phyloP scores from a whole-genome alignment of 1,284 basidiomycete genomes.

The Papiliotrema terrestris region DNA sequence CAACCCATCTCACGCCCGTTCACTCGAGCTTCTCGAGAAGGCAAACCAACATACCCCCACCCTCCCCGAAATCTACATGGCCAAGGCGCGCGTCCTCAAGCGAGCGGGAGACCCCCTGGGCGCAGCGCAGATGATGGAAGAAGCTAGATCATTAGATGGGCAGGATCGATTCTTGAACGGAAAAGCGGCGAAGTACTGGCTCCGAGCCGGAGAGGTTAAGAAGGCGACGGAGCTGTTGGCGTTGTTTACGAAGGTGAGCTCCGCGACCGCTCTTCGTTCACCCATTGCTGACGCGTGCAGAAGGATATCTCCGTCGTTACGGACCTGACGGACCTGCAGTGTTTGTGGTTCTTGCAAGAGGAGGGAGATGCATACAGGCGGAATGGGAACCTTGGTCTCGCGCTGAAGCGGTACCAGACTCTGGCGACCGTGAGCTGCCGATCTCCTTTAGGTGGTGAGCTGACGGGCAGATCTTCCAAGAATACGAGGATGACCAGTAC shows the following conservation, averaged over 20 bases:
- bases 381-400: slow-evolving; percentile 67
- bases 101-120: slow-evolving; percentile 74
- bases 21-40: slow-evolving; percentile 64
- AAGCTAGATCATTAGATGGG: slow-evolving; percentile 80
- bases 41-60: slow-evolving; percentile 86
- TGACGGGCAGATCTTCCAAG: slow-evolving; percentile 67
- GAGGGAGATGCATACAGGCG: slow-evolving; percentile 70
- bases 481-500: slow-evolving; percentile 92
- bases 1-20: slow-evolving; percentile 50
- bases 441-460: neutral
- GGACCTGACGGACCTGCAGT: slow-evolving; percentile 96
- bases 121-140: slow-evolving; percentile 74
- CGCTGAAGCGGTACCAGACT: slow-evolving; percentile 80
- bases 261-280: no score
- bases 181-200: slow-evolving; percentile 86
- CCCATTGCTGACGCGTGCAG: slow-evolving; percentile 54
- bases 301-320: slow-evolving; percentile 70
- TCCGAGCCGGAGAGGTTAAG: slow-evolving; percentile 72
- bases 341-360: slow-evolving; percentile 79
- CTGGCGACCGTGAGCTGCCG: slow-evolving; percentile 61
- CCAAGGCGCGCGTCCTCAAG: slow-evolving; percentile 80
- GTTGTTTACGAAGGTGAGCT: slow-evolving; percentile 78
- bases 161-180: slow-evolving; percentile 96
- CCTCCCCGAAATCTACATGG: slow-evolving; percentile 84
- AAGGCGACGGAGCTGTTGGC: slow-evolving; percentile 72